Evolutionary conservation across 495 filamentous ascomycete genomes (phyloP), one percentile per base, ranked within the genome.

Genomic region (Haplographium delicatum): DNA sequence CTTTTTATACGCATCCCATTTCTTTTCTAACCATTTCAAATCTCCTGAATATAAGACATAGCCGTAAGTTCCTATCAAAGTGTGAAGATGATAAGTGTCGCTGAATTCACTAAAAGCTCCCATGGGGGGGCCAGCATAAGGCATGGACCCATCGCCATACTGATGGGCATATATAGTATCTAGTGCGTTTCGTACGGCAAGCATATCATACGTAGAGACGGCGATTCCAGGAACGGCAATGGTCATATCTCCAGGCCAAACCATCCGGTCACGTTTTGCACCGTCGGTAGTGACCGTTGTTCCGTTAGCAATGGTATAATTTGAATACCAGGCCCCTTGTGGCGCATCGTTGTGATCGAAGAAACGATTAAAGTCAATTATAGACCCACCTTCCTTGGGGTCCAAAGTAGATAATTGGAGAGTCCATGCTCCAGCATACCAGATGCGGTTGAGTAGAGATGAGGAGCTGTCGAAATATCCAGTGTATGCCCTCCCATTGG

Each of bases 391-490:
- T 30, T 72, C 60, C 0, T 54, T 56, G 0, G 76, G 75, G 44
- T 77, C 67, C 33, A 81, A 74, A 6, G 74, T 81, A 28, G 68
- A 74, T 5, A 82, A 65, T 59, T 82, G 78, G 25, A 75, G 64
- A 0, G 81, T 84, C 54, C 78, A 84, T 13, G 79, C 78, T 11
- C 79, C 78, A n/a, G 79, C 74, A 57, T 84, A 84, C 78, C 78
- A 84, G 34, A 82, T 70, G 10, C 70, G 61, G 48, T 84, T 82
- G 5, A 72, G 59, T 3, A 76, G 63, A 9, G 68, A 66, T 18
- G 71, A 72, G 5, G 65, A 63, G 35, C 64, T 69, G 51, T 72
- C 60, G 47, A 78, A 78, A 43, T 75, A 78, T 6, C 73, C 74
- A 10, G 65, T 64, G 54, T 78, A 78, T n/a, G 64, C 65, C 18